Conservation (phyloP, 2,329 filamentous ascomycete genomes). For the Cordyceps fumosorosea region DNA sequence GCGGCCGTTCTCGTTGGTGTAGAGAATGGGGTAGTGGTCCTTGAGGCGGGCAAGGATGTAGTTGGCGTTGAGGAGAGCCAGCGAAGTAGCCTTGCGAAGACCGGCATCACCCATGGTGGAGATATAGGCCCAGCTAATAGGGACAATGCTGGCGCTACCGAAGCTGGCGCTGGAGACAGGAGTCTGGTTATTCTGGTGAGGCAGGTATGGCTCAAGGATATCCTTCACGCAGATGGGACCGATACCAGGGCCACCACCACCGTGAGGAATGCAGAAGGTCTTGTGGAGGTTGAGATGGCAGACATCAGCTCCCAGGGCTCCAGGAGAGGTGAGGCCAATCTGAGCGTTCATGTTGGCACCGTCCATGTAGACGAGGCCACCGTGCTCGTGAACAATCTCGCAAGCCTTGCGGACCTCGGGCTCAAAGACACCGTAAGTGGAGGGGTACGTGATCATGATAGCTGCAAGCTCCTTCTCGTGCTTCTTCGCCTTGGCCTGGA, state of each 20-base stretch:
- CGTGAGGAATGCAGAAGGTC: slow-evolving; percentile 97
- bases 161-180: slow-evolving; percentile 71
- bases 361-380: slow-evolving; percentile 97
- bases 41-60: slow-evolving; percentile 87
- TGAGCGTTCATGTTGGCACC: slow-evolving; percentile 98
- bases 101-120: slow-evolving; percentile 81
- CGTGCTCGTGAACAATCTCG: slow-evolving; percentile 75
- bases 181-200: slow-evolving; percentile 36
- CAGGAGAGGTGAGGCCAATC: slow-evolving; percentile 89
- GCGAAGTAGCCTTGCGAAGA: slow-evolving; percentile 81
- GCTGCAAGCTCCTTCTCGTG: slow-evolving; percentile 79
- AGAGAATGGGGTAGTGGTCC: slow-evolving; percentile 84
- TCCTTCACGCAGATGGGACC: slow-evolving; percentile 88
- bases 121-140: slow-evolving; percentile 94
- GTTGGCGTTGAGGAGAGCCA: slow-evolving; percentile 93
- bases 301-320: slow-evolving; percentile 91
- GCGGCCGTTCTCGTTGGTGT: slow-evolving; percentile 80
- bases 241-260: slow-evolving; percentile 87
- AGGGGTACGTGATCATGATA: slow-evolving; percentile 96
- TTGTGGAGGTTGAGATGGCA: slow-evolving; percentile 98
- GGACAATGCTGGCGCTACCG: slow-evolving; percentile 85
- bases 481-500: slow-evolving; percentile 83
- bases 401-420: slow-evolving; percentile 81
- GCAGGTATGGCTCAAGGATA: slow-evolving; percentile 71
- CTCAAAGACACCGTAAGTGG: slow-evolving; percentile 92